Base-by-base conservation (phyloP, 2,329 filamentous ascomycete genomes). In the Sphaerulina populicola region DNA sequence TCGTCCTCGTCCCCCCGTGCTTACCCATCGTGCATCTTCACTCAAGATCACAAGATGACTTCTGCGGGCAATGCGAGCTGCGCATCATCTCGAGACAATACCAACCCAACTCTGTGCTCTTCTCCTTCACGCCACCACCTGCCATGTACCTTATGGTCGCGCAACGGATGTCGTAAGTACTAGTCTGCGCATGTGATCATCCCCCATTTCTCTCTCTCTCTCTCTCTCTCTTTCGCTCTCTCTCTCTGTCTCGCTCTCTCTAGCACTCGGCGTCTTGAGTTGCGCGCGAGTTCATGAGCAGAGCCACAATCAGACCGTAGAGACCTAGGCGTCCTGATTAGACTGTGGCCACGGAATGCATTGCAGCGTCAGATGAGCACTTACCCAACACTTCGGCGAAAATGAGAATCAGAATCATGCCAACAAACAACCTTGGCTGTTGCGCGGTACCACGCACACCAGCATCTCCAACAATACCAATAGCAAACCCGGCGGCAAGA, bases 341-440 rank as follows among this genome's bases (percentile, higher is more conserved):
- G 58, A 44, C 23, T n/a, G 29, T 10, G 4, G 39, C n/a, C 18
- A 21, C 14, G 27, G n/a, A 18, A 35, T 43, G 23, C 1, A 14
- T 15, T 23, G 11, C 23, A 27, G 23, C 23, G 23, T 27, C 5
- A 27, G 43, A 15, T 44, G 33, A 45, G 43, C 12, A 77, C 84
- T 57, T 78, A 93, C 89, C 90, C 84, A 96, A 76, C 63, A 96
- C 90, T 91, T 96, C 90, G 63, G 90, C 90, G 80, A 95, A 96
- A 91, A 96, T 96, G 75, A 96, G 88, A 77, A 96, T 96, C 71
- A 96, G 74, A 74, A 96, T 94, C 89, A 96, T 96, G 74, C 90
- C 90, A 69, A 95, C 89, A 74, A 94, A 95, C 62, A 94, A 80
- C 70, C 85, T 79, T 57, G 86, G 85, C 71, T 90, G 86, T 69